A percentile compares a stretch with the other conserved stretches of the same genome.
These are phyloP conservation scores for Fusarium duplospermum DNA, from an alignment of 2,329 filamentous ascomycete genomes.

Conservation along the genomic window DNA sequence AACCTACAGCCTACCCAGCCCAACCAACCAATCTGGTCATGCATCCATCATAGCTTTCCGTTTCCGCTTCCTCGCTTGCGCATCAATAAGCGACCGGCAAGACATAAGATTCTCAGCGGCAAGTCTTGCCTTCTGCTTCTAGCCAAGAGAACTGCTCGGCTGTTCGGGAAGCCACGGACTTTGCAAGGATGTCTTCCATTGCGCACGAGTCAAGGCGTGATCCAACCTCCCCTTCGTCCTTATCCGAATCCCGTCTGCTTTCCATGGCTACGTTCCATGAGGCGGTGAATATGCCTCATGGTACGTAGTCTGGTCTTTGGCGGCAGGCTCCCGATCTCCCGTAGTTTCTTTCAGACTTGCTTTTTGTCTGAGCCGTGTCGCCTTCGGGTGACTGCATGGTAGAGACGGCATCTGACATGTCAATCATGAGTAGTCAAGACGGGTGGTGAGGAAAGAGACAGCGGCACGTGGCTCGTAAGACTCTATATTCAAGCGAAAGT, in stretches of 20 bases:
- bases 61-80: not conserved
- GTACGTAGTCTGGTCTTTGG: not conserved
- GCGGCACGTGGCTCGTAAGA: constrained; percentile 25
- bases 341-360: not conserved
- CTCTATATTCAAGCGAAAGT: constrained; percentile 24
- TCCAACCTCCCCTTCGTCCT: constrained; percentile 19
- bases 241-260: constrained; percentile 15
- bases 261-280: constrained; percentile 5
- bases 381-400: constrained; percentile 34
- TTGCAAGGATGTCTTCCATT: constrained; percentile 30
- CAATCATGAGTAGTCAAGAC: constrained; percentile 35
- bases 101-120: constrained; percentile 12
- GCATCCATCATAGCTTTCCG: not conserved
- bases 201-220: constrained; percentile 34
- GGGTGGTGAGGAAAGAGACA: constrained; percentile 33
- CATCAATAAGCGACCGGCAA: constrained; percentile 8
- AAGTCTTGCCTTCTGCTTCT: constrained; percentile 5
- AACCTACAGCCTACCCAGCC: not conserved
- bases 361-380: constrained; percentile 14
- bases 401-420: constrained; percentile 37
- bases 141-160: not conserved
- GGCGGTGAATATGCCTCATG: constrained; percentile 5
- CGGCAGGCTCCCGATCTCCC: not conserved
- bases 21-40: not conserved
- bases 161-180: constrained; percentile 15